A percentile compares a stretch with the other conserved stretches of the same genome.
Evolutionary conservation across 805 yeast species (phyloP).

Genomic region (Candida sakaeoensis): DNA sequence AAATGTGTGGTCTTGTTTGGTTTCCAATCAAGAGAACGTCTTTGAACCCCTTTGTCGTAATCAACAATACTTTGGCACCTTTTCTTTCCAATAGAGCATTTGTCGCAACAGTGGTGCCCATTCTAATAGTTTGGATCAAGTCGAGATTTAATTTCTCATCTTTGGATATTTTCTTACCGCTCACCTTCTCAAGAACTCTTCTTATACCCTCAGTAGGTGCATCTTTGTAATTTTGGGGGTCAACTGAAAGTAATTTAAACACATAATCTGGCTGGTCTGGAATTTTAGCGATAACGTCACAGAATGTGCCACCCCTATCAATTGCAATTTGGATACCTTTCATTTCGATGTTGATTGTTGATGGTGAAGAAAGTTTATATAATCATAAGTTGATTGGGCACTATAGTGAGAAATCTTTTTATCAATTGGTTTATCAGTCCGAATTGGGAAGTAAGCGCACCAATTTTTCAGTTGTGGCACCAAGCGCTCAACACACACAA

Average conservation of each 20-base stretch:
- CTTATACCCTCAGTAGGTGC: conserved; percentile 93
- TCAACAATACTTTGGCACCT: conserved; percentile 82
- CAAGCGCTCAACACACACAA: too few species aligned
- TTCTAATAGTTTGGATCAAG: conserved; percentile 62
- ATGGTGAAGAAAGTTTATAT: not conserved
- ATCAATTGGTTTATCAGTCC: not conserved
- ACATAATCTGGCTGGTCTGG: conserved; percentile 56
- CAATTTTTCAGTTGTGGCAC: too few species aligned
- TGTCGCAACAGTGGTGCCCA: conserved; percentile 97
- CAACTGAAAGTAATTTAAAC: conserved; percentile 81
- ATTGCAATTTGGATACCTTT: conserved; percentile 29
- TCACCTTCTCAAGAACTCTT: conserved; percentile 61
- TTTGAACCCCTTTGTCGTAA: conserved; percentile 85
- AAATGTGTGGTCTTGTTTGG: conserved; percentile 87
- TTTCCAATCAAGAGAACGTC: conserved; percentile 84
- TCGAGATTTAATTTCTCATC: conserved; percentile 49
- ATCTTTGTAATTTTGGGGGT: conserved; percentile 81
- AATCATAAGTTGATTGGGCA: not conserved
- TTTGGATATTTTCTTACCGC: conserved; percentile 48
- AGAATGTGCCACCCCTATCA: conserved; percentile 82
- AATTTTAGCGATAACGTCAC: conserved; percentile 59
- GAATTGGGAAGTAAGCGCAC: conserved; percentile 1
- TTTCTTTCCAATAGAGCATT: conserved; percentile 90
- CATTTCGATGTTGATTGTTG: too few species aligned
- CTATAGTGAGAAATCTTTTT: not conserved